Conservation (phyloP, 83 land plant genomes). For the Picea abies region DNA sequence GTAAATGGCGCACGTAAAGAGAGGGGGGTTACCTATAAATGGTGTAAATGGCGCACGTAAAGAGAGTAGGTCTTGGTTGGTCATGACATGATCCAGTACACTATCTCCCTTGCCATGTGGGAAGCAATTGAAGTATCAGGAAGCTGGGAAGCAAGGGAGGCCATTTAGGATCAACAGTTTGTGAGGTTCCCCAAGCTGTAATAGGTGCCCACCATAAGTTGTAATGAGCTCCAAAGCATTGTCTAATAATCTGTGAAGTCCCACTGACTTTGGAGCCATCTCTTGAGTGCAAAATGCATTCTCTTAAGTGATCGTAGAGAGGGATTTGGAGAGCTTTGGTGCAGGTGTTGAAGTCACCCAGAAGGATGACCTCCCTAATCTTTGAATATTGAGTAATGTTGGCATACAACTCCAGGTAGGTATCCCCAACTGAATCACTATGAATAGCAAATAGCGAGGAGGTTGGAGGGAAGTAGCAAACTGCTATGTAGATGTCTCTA, state of each 20-base stretch:
- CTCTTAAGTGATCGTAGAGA: background rate
- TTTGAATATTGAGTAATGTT: too few relatives aligned
- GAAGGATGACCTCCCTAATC: background rate
- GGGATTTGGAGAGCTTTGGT: background rate
- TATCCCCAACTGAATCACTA: too few relatives aligned
- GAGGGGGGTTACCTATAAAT: too few relatives aligned
- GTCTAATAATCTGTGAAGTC: background rate
- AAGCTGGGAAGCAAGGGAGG: background rate
- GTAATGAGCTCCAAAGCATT: too few relatives aligned
- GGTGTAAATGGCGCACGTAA: too few relatives aligned
- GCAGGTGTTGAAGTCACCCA: background rate
- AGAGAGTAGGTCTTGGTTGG: background rate
- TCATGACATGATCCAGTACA: background rate
- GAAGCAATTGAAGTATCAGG: background rate
- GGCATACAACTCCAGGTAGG: too few relatives aligned
- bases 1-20: too few relatives aligned
- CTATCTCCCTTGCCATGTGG: background rate
- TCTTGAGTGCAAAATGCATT: background rate
- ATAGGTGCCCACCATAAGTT: too few relatives aligned
- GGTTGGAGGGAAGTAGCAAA: too few relatives aligned
- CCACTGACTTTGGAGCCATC: background rate
- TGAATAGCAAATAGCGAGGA: too few relatives aligned
- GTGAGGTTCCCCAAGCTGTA: background rate
- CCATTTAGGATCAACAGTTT: background rate
- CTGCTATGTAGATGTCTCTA: too few relatives aligned